phyloP scores from a whole-genome alignment of 768 basidiomycete species.

The Rhodotorula taiwanensis region DNA sequence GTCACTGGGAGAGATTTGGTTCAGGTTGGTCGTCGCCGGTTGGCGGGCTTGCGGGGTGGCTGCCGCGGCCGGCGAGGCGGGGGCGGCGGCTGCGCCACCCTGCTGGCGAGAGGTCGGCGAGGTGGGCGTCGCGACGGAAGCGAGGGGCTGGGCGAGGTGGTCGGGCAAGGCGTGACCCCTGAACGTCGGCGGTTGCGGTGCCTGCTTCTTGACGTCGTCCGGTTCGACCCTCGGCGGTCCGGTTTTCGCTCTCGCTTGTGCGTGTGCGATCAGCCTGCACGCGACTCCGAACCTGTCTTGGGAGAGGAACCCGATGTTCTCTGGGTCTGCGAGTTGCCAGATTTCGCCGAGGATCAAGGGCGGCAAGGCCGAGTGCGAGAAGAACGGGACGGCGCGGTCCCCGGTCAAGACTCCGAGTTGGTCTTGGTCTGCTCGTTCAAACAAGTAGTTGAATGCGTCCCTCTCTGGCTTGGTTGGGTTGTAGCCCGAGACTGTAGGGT shows the following conservation, averaged over 20 bases:
- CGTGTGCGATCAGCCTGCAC: constrained; percentile 84
- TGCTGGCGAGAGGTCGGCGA: constrained; percentile 1
- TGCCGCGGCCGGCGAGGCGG: constrained; percentile 1
- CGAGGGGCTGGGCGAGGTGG: constrained; percentile 55
- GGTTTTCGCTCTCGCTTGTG: constrained; percentile 61
- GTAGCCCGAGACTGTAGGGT: constrained; percentile 20
- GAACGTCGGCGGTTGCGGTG: constrained; percentile 66
- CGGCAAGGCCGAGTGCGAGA: constrained; percentile 72
- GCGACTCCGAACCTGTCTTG: constrained; percentile 80
- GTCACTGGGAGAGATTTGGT: constrained; percentile 53
- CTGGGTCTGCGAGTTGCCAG: constrained; percentile 85
- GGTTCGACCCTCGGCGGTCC: constrained; percentile 47
- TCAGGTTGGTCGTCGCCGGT: constrained; percentile 4
- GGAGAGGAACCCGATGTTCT: constrained; percentile 87
- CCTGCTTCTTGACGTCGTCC: constrained; percentile 63
- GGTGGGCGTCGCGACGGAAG: not conserved
- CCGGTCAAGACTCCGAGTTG: constrained; percentile 79
- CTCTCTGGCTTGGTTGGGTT: constrained; percentile 21
- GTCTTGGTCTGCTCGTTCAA: constrained; percentile 54
- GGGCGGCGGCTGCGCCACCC: constrained; percentile 26
- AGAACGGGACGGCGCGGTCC: constrained; percentile 79
- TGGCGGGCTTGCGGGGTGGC: not conserved
- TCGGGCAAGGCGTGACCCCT: constrained; percentile 56
- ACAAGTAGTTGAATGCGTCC: constrained; percentile 28
- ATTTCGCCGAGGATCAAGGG: constrained; percentile 75